phyloP scores from a whole-genome alignment of 306 rosid genomes.

The Astragalus glycyphyllos region DNA sequence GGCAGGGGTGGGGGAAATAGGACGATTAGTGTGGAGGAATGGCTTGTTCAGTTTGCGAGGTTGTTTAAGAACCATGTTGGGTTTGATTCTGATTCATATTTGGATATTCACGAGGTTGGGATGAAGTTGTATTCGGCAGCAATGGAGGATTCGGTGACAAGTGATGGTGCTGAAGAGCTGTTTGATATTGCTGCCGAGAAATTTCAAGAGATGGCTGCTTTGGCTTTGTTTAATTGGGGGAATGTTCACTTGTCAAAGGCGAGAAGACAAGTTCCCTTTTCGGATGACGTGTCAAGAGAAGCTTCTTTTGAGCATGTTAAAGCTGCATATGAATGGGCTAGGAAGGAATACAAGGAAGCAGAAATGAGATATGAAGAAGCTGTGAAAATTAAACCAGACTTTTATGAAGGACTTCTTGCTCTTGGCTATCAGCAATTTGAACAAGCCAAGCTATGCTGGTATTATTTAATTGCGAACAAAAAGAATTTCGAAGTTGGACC shows the following conservation, averaged over 20 bases:
- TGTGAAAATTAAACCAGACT: constrained; percentile 71
- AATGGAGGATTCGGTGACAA: constrained; percentile 75
- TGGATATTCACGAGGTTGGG: constrained; percentile 89
- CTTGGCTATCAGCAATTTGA: constrained; percentile 91
- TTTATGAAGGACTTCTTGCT: constrained; percentile 86
- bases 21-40: constrained; percentile 67
- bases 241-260: constrained; percentile 86
- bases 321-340: constrained; percentile 77
- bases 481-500: constrained; percentile 53
- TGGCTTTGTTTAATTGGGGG: constrained; percentile 95
- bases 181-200: constrained; percentile 79
- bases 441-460: constrained; percentile 90
- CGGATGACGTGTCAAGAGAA: constrained; percentile 70
- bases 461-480: constrained; percentile 61
- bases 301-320: constrained; percentile 54
- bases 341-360: constrained; percentile 71
- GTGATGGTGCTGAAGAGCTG: constrained; percentile 78
- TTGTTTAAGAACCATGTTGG: constrained; percentile 97
- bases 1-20: constrained; percentile 41
- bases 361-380: constrained; percentile 77
- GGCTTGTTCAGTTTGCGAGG: constrained; percentile 94
- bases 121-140: constrained; percentile 87
- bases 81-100: constrained; percentile 80
- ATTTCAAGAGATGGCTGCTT: constrained; percentile 94
- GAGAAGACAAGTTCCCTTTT: constrained; percentile 60